Base-by-base conservation (phyloP, 306 rosid species). In the Castanopsis chinensis region DNA sequence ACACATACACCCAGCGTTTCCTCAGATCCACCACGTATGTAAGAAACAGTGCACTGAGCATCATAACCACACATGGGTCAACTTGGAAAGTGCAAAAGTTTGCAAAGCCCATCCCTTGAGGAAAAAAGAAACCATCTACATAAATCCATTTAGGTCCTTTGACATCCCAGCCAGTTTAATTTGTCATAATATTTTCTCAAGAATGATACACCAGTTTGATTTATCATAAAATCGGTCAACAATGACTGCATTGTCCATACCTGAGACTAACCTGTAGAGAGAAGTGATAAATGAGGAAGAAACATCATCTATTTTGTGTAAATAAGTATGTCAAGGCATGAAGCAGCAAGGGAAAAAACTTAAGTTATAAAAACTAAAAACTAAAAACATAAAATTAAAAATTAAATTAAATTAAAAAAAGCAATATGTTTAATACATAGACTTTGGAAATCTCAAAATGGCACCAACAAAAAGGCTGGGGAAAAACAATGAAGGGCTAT, bases 171-270 rank as follows among this genome's bases (percentile, higher is more conserved):
- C 69, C 35, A 17, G 51, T 15, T 77, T 73, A 56, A 61, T 76
- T 60, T 25, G 65, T 89, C 88, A 96, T 37, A 43, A 52, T 10
- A 80, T 87, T 85, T 85, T 95, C 91, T 95, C 90, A 20, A 95
- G 97, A 87, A 90, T 83, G 81, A 93, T 83, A 56, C 98, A 91
- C 99, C 96, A 95, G 86, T 95, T 95, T 68, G 98, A 91, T 85
- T 95, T 95, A 87, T 95, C 96, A 60, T 80, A 93, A 91, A 95
- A 93, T 61, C 80, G 87, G 78, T 95, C 98, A 5, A 95, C 89
- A 54, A 95, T 75, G 74, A 86, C 85, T 15, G 92, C 92, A 69
- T 88, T 84, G 75, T 82, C 85, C 84, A 92, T 83, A 69, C 94
- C 97, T 75, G 88, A 85, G 52, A 85, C 86, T 76, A 95, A 86